Conservation (phyloP, 192 early-diverging fungal species). For the Gamsiella multidivaricata region DNA sequence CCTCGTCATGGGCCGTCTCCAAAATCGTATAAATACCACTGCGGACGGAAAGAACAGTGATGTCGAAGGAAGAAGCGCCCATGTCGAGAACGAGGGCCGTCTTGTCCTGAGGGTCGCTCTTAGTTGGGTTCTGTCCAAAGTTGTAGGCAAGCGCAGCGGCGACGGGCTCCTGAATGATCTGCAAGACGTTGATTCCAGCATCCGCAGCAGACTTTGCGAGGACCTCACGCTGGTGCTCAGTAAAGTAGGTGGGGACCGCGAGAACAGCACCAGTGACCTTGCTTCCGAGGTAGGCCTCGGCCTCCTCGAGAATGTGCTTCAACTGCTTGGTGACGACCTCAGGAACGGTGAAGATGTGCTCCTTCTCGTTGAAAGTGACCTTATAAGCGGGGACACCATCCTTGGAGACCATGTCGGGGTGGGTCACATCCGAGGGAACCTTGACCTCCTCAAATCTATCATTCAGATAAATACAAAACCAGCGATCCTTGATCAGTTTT, state of each 20-base stretch:
- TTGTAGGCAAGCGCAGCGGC: conserved; percentile 92
- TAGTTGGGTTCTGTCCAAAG: conserved; percentile 62
- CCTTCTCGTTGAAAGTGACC: conserved; percentile 70
- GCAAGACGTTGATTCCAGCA: conserved; percentile 84
- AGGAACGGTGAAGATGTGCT: conserved; percentile 71
- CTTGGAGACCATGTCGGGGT: conserved; percentile 68
- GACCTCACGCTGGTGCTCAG: conserved; percentile 74
- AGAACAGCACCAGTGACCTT: conserved; percentile 85
- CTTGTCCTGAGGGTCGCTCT: conserved; percentile 72
- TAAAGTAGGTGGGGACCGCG: conserved; percentile 89
- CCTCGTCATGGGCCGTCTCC: conserved; percentile 78
- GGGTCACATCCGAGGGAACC: conserved; percentile 38
- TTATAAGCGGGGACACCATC: conserved; percentile 70
- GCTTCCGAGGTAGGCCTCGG: conserved; percentile 86
- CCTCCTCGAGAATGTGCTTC: conserved; percentile 83
- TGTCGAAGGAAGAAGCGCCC: conserved; percentile 87
- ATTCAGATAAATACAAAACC: not conserved
- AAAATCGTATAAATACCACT: conserved; percentile 88
- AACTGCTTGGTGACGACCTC: conserved; percentile 87
- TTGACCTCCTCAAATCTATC: conserved; percentile 56
- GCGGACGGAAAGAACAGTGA: conserved; percentile 80
- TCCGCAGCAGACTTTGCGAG: conserved; percentile 72
- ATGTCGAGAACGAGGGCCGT: conserved; percentile 89
- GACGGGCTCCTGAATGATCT: conserved; percentile 89
- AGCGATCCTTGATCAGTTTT: no score